Evolutionary conservation across 139 green algal species (phyloP), one percentile per base, ranked within the genome.

Genomic region (Mychonastes homosphaera): DNA sequence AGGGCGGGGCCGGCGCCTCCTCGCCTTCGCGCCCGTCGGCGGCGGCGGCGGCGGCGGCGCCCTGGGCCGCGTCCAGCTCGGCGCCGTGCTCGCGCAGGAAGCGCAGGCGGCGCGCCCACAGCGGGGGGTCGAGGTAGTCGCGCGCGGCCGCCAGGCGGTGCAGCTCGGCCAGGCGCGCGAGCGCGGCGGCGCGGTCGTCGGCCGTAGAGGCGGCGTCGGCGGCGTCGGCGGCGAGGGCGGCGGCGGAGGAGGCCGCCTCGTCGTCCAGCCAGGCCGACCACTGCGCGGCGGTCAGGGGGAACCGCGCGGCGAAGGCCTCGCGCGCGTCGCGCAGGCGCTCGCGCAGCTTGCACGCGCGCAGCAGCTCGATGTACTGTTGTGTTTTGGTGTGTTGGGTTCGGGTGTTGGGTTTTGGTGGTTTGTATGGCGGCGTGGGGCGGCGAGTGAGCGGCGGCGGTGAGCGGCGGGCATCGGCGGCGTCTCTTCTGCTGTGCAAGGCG

Each of bases 181-280:
- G n/a, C n/a, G n/a, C n/a, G n/a, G n/a, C n/a, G n/a, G n/a, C n/a
- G n/a, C n/a, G n/a, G 27, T 82, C 65, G 9, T 68, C 67, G 21
- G 43, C 24, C 12, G 32, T 56, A 44, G 34, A 35, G 30, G 59
- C 46, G 10, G 12, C 33, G 8, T 52, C 61, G n/a, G n/a, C n/a
- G n/a, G n/a, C n/a, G n/a, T n/a, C n/a, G n/a, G n/a, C n/a, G 27
- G 81, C 65, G 9, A 65, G 65, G 21, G 43, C 24, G 7, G 32
- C 48, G 53, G 34, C 30, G 30, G 59, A 38, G 10, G 12, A 24
- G 8, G 40, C 61, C 45, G 83, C 56, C 64, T 90, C 83, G 52
- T 94, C 86, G 6, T 80, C 72, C 19, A 94, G 53, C 85, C 83
- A 94, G 13, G 83, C 82, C 54, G 84, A 57, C 86, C 86, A 94